A percentile compares a stretch with the other conserved stretches of the same genome.
Conservation (phyloP, 345 rosid species). For the Boechera stricta region DNA sequence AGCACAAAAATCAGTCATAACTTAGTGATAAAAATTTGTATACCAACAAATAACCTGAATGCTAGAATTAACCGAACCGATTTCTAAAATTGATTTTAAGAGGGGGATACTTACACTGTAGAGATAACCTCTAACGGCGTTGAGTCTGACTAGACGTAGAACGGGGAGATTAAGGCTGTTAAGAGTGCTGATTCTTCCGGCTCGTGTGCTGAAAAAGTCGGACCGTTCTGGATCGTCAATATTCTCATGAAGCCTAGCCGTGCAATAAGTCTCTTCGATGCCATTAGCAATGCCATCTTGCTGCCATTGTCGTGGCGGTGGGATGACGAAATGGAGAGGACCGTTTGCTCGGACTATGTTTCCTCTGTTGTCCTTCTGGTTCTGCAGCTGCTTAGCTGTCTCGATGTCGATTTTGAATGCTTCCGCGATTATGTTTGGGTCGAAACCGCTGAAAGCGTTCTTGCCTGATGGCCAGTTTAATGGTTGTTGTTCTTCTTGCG, state of each 20-base stretch:
- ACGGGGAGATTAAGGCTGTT: slow-evolving; percentile 64
- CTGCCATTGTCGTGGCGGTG: slow-evolving; percentile 33
- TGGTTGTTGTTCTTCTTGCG: slow-evolving; percentile 33
- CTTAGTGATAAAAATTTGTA: neutral
- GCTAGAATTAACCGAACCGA: neutral
- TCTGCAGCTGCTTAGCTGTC: slow-evolving; percentile 56
- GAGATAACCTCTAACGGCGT: slow-evolving; percentile 59
- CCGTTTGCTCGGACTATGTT: slow-evolving; percentile 53
- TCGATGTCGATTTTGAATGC: slow-evolving; percentile 52
- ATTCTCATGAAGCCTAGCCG: slow-evolving; percentile 53
- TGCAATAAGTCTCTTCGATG: slow-evolving; percentile 65
- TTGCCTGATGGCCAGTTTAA: slow-evolving; percentile 48
- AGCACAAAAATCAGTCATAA: neutral
- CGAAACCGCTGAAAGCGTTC: slow-evolving; percentile 61
- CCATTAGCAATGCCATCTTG: slow-evolving; percentile 49
- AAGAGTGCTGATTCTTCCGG: slow-evolving; percentile 62
- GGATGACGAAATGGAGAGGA: slow-evolving; percentile 47
- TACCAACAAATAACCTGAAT: neutral
- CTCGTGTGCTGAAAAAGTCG: slow-evolving; percentile 66
- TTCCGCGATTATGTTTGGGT: slow-evolving; percentile 46
- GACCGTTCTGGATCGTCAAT: slow-evolving; percentile 57
- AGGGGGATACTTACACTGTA: slow-evolving; percentile 38
- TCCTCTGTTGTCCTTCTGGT: slow-evolving; percentile 56
- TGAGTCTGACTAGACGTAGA: slow-evolving; percentile 57
- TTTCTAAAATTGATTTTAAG: neutral